Evolutionary conservation across 1,139 yeast genomes (phyloP).

Genomic region (Pichia sp.): DNA sequence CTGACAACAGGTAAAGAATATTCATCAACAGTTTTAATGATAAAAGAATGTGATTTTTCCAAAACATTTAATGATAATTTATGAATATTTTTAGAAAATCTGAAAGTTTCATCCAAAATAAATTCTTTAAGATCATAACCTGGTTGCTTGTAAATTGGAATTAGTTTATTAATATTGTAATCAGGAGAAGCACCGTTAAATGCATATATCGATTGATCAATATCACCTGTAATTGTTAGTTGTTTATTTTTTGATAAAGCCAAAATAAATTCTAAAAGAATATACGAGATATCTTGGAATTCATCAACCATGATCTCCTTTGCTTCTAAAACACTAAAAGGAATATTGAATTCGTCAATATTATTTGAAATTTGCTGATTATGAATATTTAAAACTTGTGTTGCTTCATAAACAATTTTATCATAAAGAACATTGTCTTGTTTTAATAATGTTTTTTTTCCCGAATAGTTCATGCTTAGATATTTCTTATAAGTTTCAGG

Average conservation of each 20-base stretch:
- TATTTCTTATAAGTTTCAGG: constrained; percentile 4
- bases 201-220: constrained; percentile 63
- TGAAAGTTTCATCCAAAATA: constrained; percentile 44
- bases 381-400: constrained; percentile 1
- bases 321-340: constrained; percentile 1
- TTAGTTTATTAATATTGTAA: constrained; percentile 7
- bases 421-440: constrained; percentile 14
- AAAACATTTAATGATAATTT: constrained; percentile 35
- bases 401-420: constrained; percentile 16
- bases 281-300: constrained; percentile 62
- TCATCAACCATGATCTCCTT: constrained; percentile 55
- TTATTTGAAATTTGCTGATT: not conserved
- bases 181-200: constrained; percentile 47
- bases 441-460: not conserved
- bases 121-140: constrained; percentile 27
- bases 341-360: constrained; percentile 1
- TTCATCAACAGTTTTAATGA: constrained; percentile 20
- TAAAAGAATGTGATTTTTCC: constrained; percentile 15
- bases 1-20: constrained; percentile 34
- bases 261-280: constrained; percentile 42
- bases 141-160: constrained; percentile 10
- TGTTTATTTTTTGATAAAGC: constrained; percentile 39
- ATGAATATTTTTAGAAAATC: constrained; percentile 54
- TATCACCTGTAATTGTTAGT: constrained; percentile 67
- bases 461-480: constrained; percentile 1